Evolutionary conservation across 208 protist genomes (phyloP), one percentile per base, ranked within the genome.

Genomic region (Crithidia sp.): DNA sequence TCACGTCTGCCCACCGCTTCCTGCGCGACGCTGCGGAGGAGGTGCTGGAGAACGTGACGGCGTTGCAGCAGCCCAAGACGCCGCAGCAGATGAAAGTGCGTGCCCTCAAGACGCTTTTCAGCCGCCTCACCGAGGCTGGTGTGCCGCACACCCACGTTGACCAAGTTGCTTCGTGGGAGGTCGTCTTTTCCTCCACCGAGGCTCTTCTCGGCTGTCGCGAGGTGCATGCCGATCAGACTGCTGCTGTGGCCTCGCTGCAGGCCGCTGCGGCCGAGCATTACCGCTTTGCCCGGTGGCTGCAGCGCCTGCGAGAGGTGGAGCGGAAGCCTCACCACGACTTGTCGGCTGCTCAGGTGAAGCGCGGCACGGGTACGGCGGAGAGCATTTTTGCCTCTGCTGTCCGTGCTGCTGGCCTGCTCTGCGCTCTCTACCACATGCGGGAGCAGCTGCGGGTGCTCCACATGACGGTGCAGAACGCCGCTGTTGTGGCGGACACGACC

Each of bases 101-200:
- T 9, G 89, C 87, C 5, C 81, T 98, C 39, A 98, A 98, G 82
- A 94, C 74, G 8, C 87, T 98, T 40, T 94, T 96, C 63, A 84
- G 81, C 47, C 71, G 80, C 16, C 71, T 98, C 50, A 60, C 71
- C n/a, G 90, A 92, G 64, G 79, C 83, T 0, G 94, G 94, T 37
- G 80, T 98, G 5, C 83, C 85, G 9, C 88, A 95, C 76, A 95
- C 89, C 19, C 87, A 95, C 69, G 89, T 82, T 44, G 58, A 78
- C 19, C 83, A 89, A 65, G 81, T 89, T 41, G 67, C 75, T 14
- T 37, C 58, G 2, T 96, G 91, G 91, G 89, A 91, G 63, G 78
- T 88, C 13, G 73, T 93, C 13, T 95, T 94, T 72, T 76, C 87
- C 9, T 81, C 91, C 2, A 88, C 71, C 9, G 86, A 86, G 73